Conservation (phyloP, 2,329 filamentous ascomycete species). For the Epichloe aotearoae region DNA sequence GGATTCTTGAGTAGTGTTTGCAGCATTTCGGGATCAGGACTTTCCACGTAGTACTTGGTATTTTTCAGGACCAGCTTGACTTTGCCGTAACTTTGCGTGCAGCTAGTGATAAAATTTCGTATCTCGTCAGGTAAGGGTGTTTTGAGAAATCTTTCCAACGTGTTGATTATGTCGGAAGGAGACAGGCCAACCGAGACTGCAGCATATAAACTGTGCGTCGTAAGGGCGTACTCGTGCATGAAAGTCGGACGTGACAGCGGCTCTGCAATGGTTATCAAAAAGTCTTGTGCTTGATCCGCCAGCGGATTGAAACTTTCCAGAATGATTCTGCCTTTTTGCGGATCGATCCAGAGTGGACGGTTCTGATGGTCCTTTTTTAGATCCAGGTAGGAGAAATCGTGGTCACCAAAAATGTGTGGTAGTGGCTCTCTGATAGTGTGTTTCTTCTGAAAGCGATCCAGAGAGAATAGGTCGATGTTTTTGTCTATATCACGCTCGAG, state of each 20-base stretch:
- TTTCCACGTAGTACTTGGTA: conserved; percentile 90
- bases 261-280: conserved; percentile 91
- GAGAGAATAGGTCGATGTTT: conserved; percentile 47
- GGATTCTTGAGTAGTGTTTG: conserved; percentile 77
- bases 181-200: conserved; percentile 90
- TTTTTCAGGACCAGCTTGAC: conserved; percentile 91
- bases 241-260: conserved; percentile 80
- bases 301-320: conserved; percentile 88
- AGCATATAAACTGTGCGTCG: conserved; percentile 85
- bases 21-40: conserved; percentile 72
- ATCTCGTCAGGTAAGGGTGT: conserved; percentile 74
- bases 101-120: conserved; percentile 61
- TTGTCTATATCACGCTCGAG: conserved; percentile 42
- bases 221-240: conserved; percentile 88
- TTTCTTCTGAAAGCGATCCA: conserved; percentile 36
- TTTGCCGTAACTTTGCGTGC: conserved; percentile 86
- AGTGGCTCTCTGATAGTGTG: conserved; percentile 30
- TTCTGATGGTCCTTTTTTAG: conserved; percentile 83
- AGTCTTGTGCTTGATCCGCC: conserved; percentile 79
- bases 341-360: conserved; percentile 88
- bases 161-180: conserved; percentile 78
- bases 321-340: conserved; percentile 72
- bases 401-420: conserved; percentile 31
- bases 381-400: conserved; percentile 69
- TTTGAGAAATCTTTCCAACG: conserved; percentile 79